These are phyloP conservation scores for Pugionium dolabratum DNA, from an alignment of 345 rosid genomes.

Conservation along the genomic window DNA sequence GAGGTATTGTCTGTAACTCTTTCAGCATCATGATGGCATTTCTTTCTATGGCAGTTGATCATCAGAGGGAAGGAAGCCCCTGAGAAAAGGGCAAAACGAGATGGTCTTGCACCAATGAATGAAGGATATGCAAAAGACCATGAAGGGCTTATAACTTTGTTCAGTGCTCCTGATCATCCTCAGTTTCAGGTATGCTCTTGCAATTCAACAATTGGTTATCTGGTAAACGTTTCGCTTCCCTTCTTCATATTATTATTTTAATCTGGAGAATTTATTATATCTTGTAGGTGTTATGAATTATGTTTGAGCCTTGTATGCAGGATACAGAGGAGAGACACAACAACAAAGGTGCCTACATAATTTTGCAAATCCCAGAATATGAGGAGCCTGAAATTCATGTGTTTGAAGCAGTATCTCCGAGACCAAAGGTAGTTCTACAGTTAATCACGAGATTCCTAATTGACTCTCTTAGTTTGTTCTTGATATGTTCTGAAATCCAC, in stretches of 20 bases:
- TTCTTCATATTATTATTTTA: background rate
- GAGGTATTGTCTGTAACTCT: constrained; percentile 8
- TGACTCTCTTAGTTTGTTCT: constrained; percentile 13
- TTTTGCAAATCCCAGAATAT: constrained; percentile 36
- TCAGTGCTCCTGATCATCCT: constrained; percentile 46
- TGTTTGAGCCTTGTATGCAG: constrained; percentile 28
- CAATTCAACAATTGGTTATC: constrained; percentile 2
- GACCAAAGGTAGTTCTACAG: constrained; percentile 40
- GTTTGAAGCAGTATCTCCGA: constrained; percentile 41
- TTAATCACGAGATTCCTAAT: constrained; percentile 11
- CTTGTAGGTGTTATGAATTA: constrained; percentile 9
- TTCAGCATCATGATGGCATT: constrained; percentile 25
- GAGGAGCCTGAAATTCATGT: constrained; percentile 41
- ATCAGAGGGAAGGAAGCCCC: constrained; percentile 42
- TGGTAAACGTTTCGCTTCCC: background rate
- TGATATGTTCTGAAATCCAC: constrained; percentile 26
- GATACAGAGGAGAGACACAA: constrained; percentile 39
- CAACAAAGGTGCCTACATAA: constrained; percentile 44
- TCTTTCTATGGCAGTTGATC: constrained; percentile 39
- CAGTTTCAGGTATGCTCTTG: constrained; percentile 43
- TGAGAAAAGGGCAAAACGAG: constrained; percentile 33
- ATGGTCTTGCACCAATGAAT: constrained; percentile 37
- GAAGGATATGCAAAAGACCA: constrained; percentile 44
- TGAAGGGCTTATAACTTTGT: constrained; percentile 44
- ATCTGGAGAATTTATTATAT: background rate